These are phyloP conservation scores for Aspergillus neoniger DNA, from an alignment of 2,329 filamentous ascomycete species.

Conservation along the genomic window DNA sequence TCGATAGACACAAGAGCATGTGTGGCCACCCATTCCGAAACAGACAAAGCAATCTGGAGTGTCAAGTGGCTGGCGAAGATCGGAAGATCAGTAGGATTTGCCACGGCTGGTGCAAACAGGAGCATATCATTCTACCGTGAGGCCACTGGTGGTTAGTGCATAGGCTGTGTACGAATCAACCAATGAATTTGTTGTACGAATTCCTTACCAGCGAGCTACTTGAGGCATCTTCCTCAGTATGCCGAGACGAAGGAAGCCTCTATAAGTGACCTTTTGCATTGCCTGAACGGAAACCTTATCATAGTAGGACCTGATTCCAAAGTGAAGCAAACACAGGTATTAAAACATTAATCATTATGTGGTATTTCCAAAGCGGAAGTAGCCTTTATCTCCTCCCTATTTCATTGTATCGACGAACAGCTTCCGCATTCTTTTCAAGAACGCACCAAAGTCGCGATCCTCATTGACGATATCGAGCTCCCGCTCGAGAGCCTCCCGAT, in stretches of 20 bases:
- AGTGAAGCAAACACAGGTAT: neutral
- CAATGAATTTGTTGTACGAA: too few species aligned
- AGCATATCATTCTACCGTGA: conserved; percentile 82
- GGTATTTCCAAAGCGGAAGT: conserved; percentile 3
- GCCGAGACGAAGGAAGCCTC: neutral
- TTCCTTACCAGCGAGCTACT: neutral
- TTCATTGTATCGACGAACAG: conserved; percentile 60
- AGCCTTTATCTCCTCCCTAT: conserved; percentile 20
- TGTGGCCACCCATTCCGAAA: conserved; percentile 91
- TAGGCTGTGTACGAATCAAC: neutral
- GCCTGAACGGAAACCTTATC: neutral
- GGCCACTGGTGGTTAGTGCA: conserved; percentile 65
- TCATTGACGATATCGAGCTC: conserved; percentile 61
- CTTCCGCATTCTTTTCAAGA: conserved; percentile 65
- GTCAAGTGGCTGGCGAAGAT: conserved; percentile 81
- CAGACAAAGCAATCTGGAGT: conserved; percentile 79
- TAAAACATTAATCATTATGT: conserved; percentile 7
- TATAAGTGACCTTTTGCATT: neutral
- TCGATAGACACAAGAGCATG: conserved; percentile 79
- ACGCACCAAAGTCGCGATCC: conserved; percentile 59
- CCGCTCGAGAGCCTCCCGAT: conserved; percentile 55
- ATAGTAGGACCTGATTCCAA: neutral
- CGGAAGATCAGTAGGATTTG: conserved; percentile 66
- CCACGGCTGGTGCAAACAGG: conserved; percentile 73
- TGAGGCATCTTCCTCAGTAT: neutral